A percentile compares a stretch with the other conserved stretches of the same genome.
Conservation (phyloP, 169 alveolate genomes). For the Plasmodium ovale region DNA sequence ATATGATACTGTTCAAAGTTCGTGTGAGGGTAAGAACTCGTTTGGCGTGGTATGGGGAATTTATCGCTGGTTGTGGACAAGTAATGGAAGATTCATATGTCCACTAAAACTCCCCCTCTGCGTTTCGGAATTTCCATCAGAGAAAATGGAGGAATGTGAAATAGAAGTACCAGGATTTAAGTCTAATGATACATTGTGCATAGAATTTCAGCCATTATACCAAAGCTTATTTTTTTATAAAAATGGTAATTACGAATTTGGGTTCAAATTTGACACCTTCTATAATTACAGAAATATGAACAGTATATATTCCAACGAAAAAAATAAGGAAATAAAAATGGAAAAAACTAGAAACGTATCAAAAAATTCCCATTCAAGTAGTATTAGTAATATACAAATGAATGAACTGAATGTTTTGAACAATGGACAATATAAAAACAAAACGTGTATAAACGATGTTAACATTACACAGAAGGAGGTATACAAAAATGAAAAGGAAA, state of each 20-base stretch:
- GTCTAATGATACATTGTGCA: constrained; percentile 79
- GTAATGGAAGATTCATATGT: constrained; percentile 81
- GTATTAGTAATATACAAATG: constrained; percentile 14
- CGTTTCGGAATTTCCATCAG: constrained; percentile 60
- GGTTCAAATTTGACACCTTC: constrained; percentile 86
- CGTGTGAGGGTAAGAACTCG: constrained; percentile 20
- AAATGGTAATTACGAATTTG: constrained; percentile 83
- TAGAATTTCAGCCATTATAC: constrained; percentile 87
- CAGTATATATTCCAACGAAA: constrained; percentile 6
- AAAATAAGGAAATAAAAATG: constrained; percentile 4
- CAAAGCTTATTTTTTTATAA: constrained; percentile 86
- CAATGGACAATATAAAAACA: constrained; percentile 1
- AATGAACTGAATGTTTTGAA: constrained; percentile 14
- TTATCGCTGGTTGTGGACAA: constrained; percentile 86
- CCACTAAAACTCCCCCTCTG: constrained; percentile 84
- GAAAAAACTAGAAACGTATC: constrained; percentile 11
- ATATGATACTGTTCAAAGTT: background rate
- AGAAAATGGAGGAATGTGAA: constrained; percentile 68
- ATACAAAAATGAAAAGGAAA: constrained; percentile 9
- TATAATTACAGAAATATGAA: constrained; percentile 77
- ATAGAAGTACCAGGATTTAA: constrained; percentile 54
- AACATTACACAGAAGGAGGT: constrained; percentile 9
- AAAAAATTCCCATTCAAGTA: constrained; percentile 19
- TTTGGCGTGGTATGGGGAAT: constrained; percentile 82
- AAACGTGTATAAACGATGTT: background rate